Evolutionary conservation across 768 basidiomycete genomes (phyloP).

Genomic region (Kwoniella dejecticola): DNA sequence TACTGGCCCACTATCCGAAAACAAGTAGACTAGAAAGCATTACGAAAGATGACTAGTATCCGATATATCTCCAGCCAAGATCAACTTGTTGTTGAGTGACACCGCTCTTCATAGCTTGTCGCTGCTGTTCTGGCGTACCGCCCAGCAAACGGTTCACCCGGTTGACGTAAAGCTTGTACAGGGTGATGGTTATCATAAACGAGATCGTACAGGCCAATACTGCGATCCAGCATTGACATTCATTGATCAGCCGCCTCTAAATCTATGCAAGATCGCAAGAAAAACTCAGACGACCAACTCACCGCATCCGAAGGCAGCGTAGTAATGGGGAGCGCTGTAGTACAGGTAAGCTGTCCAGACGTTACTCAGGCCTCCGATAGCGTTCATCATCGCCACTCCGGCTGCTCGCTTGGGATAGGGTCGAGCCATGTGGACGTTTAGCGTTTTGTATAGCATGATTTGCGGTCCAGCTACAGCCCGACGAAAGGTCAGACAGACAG

Average conservation of each 20-base stretch:
- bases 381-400: slow-evolving; percentile 43
- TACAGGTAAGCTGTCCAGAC: slow-evolving; percentile 40
- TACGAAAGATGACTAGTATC: slow-evolving; percentile 3
- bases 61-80: slow-evolving; percentile 35
- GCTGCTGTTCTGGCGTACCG: slow-evolving; percentile 18
- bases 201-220: slow-evolving; percentile 33
- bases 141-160: slow-evolving; percentile 39
- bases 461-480: slow-evolving; percentile 35
- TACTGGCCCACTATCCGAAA: too few species aligned
- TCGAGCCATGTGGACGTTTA: slow-evolving; percentile 43
- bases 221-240: neutral
- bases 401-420: slow-evolving; percentile 49
- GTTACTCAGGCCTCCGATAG: slow-evolving; percentile 37
- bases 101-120: slow-evolving; percentile 28
- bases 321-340: slow-evolving; percentile 33
- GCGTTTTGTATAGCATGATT: slow-evolving; percentile 47
- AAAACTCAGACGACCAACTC: slow-evolving; percentile 4
- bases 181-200: slow-evolving; percentile 36
- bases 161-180: slow-evolving; percentile 39
- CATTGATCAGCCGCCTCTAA: too few species aligned
- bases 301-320: slow-evolving; percentile 37
- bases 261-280: neutral
- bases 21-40: too few species aligned
- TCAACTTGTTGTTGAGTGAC: slow-evolving; percentile 36
- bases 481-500: too few species aligned